A percentile compares a stretch with the other conserved stretches of the same genome.
Conservation (phyloP, 2,329 filamentous ascomycete genomes). For the Colletotrichum sublineola region DNA sequence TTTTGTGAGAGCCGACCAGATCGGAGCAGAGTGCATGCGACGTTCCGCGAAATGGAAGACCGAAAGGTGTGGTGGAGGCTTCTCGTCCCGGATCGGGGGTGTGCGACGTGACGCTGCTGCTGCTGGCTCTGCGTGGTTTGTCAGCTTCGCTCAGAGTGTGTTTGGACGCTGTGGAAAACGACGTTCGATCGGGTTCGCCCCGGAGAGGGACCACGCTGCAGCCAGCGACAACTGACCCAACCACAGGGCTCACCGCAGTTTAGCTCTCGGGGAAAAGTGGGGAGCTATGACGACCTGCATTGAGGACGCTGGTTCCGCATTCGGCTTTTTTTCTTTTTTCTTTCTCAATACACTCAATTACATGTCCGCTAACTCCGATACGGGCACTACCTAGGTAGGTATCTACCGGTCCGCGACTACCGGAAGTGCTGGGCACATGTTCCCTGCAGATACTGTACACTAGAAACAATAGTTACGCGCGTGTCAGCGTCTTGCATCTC, state of each 20-base stretch:
- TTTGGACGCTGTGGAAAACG: constrained; percentile 3
- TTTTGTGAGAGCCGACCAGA: constrained; percentile 11
- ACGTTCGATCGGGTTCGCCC: constrained; percentile 21
- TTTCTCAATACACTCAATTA: background rate
- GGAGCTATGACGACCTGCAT: constrained; percentile 44
- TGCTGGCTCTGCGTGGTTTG: constrained; percentile 20
- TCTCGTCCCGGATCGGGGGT: constrained; percentile 14
- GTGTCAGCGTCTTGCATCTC: constrained; percentile 21
- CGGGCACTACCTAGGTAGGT: background rate
- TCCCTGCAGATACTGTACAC: constrained; percentile 4
- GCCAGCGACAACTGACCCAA: constrained; percentile 11
- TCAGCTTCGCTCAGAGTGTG: constrained; percentile 26
- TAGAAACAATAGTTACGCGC: constrained; percentile 8
- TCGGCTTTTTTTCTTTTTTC: constrained; percentile 19
- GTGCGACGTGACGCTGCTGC: constrained; percentile 28
- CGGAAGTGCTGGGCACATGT: background rate
- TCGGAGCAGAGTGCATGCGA: constrained; percentile 37
- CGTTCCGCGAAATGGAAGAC: constrained; percentile 21
- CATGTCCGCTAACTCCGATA: constrained; percentile 36
- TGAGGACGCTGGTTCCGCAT: constrained; percentile 32
- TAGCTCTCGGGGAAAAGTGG: constrained; percentile 39
- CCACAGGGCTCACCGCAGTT: constrained; percentile 33
- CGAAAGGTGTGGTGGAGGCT: constrained; percentile 30
- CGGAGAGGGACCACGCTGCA: constrained; percentile 12
- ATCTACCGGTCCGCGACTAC: too few relatives aligned